Evolutionary conservation across 768 basidiomycete species (phyloP).

Genomic region (Imleria badia): DNA sequence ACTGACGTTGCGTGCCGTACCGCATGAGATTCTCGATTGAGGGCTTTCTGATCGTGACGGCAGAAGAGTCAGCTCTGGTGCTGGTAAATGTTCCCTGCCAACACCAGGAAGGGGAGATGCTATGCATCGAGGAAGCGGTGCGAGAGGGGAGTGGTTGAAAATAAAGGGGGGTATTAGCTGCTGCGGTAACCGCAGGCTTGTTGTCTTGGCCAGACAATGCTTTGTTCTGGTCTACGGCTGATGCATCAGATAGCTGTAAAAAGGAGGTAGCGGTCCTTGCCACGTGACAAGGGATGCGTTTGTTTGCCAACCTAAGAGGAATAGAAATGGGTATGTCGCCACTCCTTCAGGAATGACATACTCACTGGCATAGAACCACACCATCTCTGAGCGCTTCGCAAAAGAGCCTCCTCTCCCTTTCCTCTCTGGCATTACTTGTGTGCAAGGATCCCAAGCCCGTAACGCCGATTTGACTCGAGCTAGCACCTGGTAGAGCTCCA

Average conservation of each 20-base stretch:
- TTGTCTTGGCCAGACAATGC: constrained; percentile 43
- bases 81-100: constrained; percentile 48
- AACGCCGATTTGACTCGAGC: constrained; percentile 40
- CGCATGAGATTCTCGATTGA: constrained; percentile 40
- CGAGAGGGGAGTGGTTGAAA: constrained; percentile 33
- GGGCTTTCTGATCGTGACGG: constrained; percentile 58
- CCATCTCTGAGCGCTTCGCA: constrained; percentile 80
- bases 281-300: constrained; percentile 69
- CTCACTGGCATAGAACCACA: constrained; percentile 87
- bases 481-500: constrained; percentile 42
- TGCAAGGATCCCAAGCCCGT: constrained; percentile 35
- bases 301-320: constrained; percentile 80
- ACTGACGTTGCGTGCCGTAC: constrained; percentile 32
- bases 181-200: constrained; percentile 21
- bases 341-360: constrained; percentile 24
- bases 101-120: constrained; percentile 37
- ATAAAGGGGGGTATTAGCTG: constrained; percentile 40
- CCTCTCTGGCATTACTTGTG: constrained; percentile 58
- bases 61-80: constrained; percentile 47
- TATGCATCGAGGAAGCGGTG: constrained; percentile 62
- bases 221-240: constrained; percentile 44
- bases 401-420: constrained; percentile 72
- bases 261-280: constrained; percentile 70
- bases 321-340: constrained; percentile 4
- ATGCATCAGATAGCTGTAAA: constrained; percentile 58